These are phyloP conservation scores for Aspergillus brunneoviolaceus DNA, from an alignment of 2,329 filamentous ascomycete genomes.

Conservation along the genomic window DNA sequence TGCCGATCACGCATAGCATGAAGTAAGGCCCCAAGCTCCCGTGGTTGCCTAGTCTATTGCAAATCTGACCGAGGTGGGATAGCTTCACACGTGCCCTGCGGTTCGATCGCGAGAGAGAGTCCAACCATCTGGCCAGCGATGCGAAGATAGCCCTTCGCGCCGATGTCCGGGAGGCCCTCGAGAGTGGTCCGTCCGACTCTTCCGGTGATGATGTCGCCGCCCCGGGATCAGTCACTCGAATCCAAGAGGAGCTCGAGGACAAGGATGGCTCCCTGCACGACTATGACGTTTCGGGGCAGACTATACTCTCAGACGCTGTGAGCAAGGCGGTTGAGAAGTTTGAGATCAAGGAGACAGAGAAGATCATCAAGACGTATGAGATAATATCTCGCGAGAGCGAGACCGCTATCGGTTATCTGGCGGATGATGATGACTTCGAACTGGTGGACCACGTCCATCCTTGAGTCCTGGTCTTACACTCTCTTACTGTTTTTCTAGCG, in stretches of 20 bases:
- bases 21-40: constrained; percentile 16
- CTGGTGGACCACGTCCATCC: constrained; percentile 37
- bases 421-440: constrained; percentile 45
- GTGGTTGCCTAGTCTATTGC: background rate
- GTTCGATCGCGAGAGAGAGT: constrained; percentile 12
- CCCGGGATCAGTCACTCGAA: constrained; percentile 46
- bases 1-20: constrained; percentile 16
- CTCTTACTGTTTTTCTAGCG: background rate
- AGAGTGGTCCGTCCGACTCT: constrained; percentile 28
- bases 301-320: constrained; percentile 58
- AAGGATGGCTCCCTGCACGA: constrained; percentile 52
- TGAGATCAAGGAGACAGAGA: constrained; percentile 61
- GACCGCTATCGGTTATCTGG: constrained; percentile 28
- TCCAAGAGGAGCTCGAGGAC: constrained; percentile 47
- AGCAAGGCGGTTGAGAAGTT: constrained; percentile 59
- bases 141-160: constrained; percentile 29
- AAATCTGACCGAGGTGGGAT: background rate
- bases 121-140: constrained; percentile 20
- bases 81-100: constrained; percentile 13
- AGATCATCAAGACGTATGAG: constrained; percentile 63
- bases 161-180: constrained; percentile 36
- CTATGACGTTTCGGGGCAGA: constrained; percentile 56
- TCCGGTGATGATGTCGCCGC: constrained; percentile 35
- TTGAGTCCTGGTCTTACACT: background rate
- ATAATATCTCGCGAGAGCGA: constrained; percentile 46